Percentiles rank a stretch among this genome's conserved stretches.
Evolutionary conservation across 129 eudicot genomes (phyloP).

Genomic region (Saussurea involucrata): DNA sequence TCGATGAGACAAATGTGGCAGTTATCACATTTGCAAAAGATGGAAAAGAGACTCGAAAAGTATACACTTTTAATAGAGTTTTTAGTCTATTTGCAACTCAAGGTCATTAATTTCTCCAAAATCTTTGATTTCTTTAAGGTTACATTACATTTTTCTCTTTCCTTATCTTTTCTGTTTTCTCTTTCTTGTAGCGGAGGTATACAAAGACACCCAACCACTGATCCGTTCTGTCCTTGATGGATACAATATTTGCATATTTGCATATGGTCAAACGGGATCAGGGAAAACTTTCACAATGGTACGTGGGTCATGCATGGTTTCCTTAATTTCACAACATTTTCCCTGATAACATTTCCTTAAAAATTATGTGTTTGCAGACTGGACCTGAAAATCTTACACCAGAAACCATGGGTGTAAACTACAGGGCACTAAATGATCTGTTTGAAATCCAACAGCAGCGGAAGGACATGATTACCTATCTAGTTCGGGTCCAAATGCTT

Average conservation of each 20-base stretch:
- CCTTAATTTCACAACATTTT: neutral
- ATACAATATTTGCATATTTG: slow-evolving; percentile 83
- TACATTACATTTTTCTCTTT: neutral
- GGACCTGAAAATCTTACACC: slow-evolving; percentile 63
- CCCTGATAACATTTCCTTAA: neutral
- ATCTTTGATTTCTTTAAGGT: neutral
- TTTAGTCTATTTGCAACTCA: slow-evolving; percentile 74
- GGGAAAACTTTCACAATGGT: slow-evolving; percentile 94
- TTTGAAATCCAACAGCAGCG: slow-evolving; percentile 71
- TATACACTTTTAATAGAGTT: slow-evolving; percentile 74
- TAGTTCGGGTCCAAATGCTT: slow-evolving; percentile 75
- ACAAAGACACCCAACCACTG: slow-evolving; percentile 79
- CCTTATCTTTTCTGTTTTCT: neutral
- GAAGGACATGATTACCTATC: slow-evolving; percentile 54
- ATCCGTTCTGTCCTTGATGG: slow-evolving; percentile 94
- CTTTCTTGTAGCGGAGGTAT: slow-evolving; percentile 60
- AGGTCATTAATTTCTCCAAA: slow-evolving; percentile 43
- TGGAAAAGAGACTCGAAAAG: slow-evolving; percentile 67
- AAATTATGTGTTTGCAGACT: slow-evolving; percentile 42
- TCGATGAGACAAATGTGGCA: slow-evolving; percentile 45
- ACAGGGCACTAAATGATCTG: slow-evolving; percentile 72
- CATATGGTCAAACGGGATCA: slow-evolving; percentile 94
- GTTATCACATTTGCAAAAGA: slow-evolving; percentile 41
- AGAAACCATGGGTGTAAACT: slow-evolving; percentile 77
- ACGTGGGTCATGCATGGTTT: slow-evolving; percentile 4